Conservation (phyloP, 2,329 filamentous ascomycete species). For the Chrysoporthe deuterocubensis region DNA sequence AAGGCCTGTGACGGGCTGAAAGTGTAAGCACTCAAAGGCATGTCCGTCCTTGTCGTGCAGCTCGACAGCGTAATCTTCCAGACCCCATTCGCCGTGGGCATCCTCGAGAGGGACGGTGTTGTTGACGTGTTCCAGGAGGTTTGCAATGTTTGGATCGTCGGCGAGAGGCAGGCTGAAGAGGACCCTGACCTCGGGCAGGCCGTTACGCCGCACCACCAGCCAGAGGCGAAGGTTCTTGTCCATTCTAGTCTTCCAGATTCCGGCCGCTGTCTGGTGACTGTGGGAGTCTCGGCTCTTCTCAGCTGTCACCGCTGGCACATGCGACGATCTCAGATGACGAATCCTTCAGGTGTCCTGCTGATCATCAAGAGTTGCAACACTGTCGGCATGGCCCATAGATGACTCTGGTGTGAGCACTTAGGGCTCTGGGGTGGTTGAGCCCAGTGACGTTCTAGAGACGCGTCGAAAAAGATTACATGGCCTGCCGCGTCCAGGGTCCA, state of each 20-base stretch:
- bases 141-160: slow-evolving; percentile 70
- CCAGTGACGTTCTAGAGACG: background rate
- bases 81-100: slow-evolving; percentile 68
- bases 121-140: slow-evolving; percentile 79
- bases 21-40: slow-evolving; percentile 87
- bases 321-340: background rate
- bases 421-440: background rate
- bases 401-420: background rate
- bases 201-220: slow-evolving; percentile 72
- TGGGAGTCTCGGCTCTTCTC: background rate
- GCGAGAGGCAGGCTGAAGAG: slow-evolving; percentile 68
- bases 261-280: background rate
- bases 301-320: background rate
- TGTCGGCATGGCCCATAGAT: background rate
- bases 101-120: slow-evolving; percentile 81
- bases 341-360: background rate
- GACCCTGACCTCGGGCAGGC: slow-evolving; percentile 71
- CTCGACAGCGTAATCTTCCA: slow-evolving; percentile 90
- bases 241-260: slow-evolving; percentile 6
- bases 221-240: slow-evolving; percentile 68
- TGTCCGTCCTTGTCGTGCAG: slow-evolving; percentile 58
- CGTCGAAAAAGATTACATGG: background rate
- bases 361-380: background rate
- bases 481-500: background rate
- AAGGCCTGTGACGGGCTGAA: slow-evolving; percentile 69